Evolutionary conservation across 1,284 basidiomycete species (phyloP).

Genomic region (Blastosporella zonata): DNA sequence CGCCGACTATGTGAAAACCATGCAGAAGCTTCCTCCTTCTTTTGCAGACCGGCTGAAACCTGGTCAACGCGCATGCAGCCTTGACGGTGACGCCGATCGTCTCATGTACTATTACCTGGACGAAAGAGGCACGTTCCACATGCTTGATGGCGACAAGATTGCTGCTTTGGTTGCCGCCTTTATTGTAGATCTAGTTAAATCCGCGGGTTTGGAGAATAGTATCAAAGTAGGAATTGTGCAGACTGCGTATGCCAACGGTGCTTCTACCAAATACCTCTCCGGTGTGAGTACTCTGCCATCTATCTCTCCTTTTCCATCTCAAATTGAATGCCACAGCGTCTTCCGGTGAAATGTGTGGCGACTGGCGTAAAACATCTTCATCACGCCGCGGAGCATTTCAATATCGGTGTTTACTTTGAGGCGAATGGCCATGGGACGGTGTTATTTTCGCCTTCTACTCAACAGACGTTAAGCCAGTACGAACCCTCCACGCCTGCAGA

Average conservation of each 20-base stretch:
- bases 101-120: slow-evolving; percentile 94
- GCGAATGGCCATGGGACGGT: slow-evolving; percentile 99
- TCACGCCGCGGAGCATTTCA: slow-evolving; percentile 92
- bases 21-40: slow-evolving; percentile 79
- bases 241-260: slow-evolving; percentile 98
- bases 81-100: slow-evolving; percentile 98
- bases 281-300: slow-evolving; percentile 46
- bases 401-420: slow-evolving; percentile 98
- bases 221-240: slow-evolving; percentile 93
- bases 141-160: slow-evolving; percentile 99
- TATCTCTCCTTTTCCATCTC: slow-evolving; percentile 3
- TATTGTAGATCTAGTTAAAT: slow-evolving; percentile 87
- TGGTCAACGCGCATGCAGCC: slow-evolving; percentile 84
- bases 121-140: slow-evolving; percentile 74
- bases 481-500: slow-evolving; percentile 79
- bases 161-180: slow-evolving; percentile 92
- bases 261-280: slow-evolving; percentile 89
- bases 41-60: slow-evolving; percentile 57
- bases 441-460: slow-evolving; percentile 80
- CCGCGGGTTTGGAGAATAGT: slow-evolving; percentile 70
- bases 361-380: slow-evolving; percentile 99
- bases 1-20: slow-evolving; percentile 97
- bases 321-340: slow-evolving; percentile 46
- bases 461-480: slow-evolving; percentile 57
- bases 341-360: slow-evolving; percentile 93